phyloP scores from a whole-genome alignment of 139 green algal species.

The Picochlorum costavermella region DNA sequence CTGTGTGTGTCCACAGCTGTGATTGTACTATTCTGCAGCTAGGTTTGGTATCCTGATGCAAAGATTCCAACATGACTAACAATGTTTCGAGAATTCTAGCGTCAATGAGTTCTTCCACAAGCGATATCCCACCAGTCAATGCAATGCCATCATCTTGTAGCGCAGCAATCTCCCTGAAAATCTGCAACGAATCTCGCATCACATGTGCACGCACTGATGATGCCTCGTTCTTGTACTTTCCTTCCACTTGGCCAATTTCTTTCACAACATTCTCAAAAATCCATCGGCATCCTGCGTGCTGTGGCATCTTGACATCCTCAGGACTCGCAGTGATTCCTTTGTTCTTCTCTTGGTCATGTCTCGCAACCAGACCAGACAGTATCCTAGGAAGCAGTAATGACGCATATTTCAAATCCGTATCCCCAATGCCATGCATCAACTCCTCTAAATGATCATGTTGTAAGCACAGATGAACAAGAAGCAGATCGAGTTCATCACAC shows the following conservation, averaged over 20 bases:
- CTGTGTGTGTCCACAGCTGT: background rate
- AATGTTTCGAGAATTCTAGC: conserved; percentile 10
- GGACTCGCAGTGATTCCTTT: too few species aligned
- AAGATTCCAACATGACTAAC: conserved; percentile 28
- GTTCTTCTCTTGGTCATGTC: too few species aligned
- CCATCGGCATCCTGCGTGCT: too few species aligned
- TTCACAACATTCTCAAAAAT: conserved; percentile 1
- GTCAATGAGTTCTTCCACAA: conserved; percentile 9
- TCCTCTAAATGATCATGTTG: too few species aligned
- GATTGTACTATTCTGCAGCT: too few species aligned
- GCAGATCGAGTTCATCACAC: too few species aligned
- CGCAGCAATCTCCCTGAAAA: conserved; percentile 20
- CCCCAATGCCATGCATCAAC: too few species aligned
- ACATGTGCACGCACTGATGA: conserved; percentile 16
- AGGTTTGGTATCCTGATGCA: conserved; percentile 5
- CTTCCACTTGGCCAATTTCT: background rate
- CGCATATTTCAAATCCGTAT: background rate
- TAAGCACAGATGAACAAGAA: too few species aligned
- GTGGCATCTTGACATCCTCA: too few species aligned
- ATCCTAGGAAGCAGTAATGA: too few species aligned
- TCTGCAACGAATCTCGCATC: conserved; percentile 23
- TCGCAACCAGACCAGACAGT: too few species aligned
- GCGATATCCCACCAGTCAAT: conserved; percentile 4
- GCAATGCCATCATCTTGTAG: conserved; percentile 20
- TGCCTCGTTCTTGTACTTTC: background rate